Conservation (phyloP, 371 early-diverging fungal genomes). For the Lichtheimia ornata region DNA sequence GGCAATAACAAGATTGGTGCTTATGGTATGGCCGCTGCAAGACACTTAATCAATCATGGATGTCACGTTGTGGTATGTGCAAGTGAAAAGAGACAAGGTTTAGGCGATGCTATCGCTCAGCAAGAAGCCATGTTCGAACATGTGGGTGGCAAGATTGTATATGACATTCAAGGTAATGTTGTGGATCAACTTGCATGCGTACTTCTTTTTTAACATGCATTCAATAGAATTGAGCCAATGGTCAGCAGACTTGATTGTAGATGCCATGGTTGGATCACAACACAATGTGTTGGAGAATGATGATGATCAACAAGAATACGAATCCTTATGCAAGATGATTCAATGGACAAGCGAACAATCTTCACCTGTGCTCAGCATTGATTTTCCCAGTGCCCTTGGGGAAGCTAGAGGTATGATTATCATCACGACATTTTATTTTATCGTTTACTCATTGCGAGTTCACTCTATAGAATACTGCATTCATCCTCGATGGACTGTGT, state of each 20-base stretch:
- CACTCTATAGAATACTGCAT: slow-evolving; percentile 36
- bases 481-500: slow-evolving; percentile 73
- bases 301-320: slow-evolving; percentile 50
- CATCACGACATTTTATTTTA: neutral
- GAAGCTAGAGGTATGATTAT: slow-evolving; percentile 49
- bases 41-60: slow-evolving; percentile 77
- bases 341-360: slow-evolving; percentile 71
- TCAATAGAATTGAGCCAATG: slow-evolving; percentile 14
- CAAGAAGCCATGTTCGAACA: slow-evolving; percentile 45
- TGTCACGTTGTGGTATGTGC: slow-evolving; percentile 66
- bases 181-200: no score
- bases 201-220: no score
- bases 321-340: slow-evolving; percentile 55
- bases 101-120: slow-evolving; percentile 28
- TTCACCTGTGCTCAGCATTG: slow-evolving; percentile 69
- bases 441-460: slow-evolving; percentile 9
- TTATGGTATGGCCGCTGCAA: slow-evolving; percentile 67
- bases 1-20: slow-evolving; percentile 78
- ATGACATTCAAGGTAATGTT: neutral
- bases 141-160: slow-evolving; percentile 21
- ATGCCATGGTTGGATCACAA: slow-evolving; percentile 71
- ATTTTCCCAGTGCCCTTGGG: slow-evolving; percentile 73
- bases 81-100: slow-evolving; percentile 45
- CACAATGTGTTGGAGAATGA: slow-evolving; percentile 59
- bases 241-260: slow-evolving; percentile 70